A percentile compares a stretch with the other conserved stretches of the same genome.
Evolutionary conservation across 768 basidiomycete species (phyloP).

Genomic region (Podaxis pistillaris): DNA sequence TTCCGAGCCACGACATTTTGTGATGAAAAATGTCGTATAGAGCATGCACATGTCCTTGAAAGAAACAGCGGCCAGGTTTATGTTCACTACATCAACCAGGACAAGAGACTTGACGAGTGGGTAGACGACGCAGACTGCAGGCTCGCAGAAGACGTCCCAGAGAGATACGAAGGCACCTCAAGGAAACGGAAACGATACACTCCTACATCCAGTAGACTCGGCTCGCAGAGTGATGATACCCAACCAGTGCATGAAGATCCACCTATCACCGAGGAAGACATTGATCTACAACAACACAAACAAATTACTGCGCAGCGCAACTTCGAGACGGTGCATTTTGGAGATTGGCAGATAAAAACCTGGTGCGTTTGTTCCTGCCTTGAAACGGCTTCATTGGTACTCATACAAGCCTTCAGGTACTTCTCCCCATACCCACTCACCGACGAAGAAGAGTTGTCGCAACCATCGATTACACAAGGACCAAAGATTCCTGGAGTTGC

Average conservation of each 20-base stretch:
- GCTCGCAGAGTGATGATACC: slow-evolving; percentile 22
- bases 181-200: slow-evolving; percentile 34
- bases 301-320: slow-evolving; percentile 71
- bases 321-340: slow-evolving; percentile 85
- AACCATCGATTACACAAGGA: slow-evolving; percentile 18
- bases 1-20: slow-evolving; percentile 8
- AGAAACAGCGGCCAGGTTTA: slow-evolving; percentile 52
- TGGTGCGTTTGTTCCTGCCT: slow-evolving; percentile 53
- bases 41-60: slow-evolving; percentile 52
- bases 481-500: slow-evolving; percentile 49
- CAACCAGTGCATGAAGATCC: slow-evolving; percentile 27
- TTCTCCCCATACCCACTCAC: slow-evolving; percentile 88
- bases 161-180: slow-evolving; percentile 23
- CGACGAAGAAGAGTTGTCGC: slow-evolving; percentile 50
- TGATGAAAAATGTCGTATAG: slow-evolving; percentile 26
- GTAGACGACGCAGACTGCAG: slow-evolving; percentile 42
- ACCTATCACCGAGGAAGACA: slow-evolving; percentile 65
- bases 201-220: slow-evolving; percentile 31
- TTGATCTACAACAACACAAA: slow-evolving; percentile 65
- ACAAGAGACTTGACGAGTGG: slow-evolving; percentile 80
- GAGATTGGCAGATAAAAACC: slow-evolving; percentile 82
- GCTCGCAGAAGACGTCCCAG: slow-evolving; percentile 21
- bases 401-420: slow-evolving; percentile 55
- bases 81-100: slow-evolving; percentile 70
- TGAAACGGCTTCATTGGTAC: slow-evolving; percentile 1